These are phyloP conservation scores for Claviceps citrina DNA, from an alignment of 2,329 filamentous ascomycete species.

Conservation along the genomic window DNA sequence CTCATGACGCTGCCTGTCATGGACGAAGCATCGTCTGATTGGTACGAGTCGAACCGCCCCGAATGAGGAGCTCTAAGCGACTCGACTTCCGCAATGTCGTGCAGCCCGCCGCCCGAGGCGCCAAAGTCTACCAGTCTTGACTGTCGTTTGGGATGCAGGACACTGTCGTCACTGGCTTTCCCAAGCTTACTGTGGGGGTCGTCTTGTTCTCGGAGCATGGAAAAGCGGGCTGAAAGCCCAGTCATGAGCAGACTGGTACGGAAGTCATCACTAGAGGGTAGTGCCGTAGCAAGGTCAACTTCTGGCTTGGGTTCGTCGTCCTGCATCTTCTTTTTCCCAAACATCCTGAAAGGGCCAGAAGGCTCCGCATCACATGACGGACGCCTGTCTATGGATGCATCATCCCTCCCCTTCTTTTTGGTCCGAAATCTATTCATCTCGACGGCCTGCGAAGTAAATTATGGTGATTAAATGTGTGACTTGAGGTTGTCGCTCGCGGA, in stretches of 20 bases:
- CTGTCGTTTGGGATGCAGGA: conserved; percentile 66
- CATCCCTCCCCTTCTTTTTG: conserved; percentile 55
- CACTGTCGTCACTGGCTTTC: conserved; percentile 90
- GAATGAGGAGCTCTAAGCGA: conserved; percentile 54
- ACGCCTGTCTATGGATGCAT: conserved; percentile 26
- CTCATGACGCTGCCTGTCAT: conserved; percentile 62
- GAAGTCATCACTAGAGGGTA: conserved; percentile 80
- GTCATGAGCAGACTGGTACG: conserved; percentile 93
- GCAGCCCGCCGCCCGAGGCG: conserved; percentile 35
- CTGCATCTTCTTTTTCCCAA: conserved; percentile 39
- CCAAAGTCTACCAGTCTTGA: conserved; percentile 65
- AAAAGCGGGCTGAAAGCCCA: conserved; percentile 84
- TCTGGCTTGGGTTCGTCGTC: conserved; percentile 46
- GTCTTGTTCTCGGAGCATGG: conserved; percentile 90
- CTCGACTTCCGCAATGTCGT: conserved; percentile 82
- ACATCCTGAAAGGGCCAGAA: conserved; percentile 36
- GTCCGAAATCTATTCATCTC: conserved; percentile 60
- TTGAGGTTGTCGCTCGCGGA: not conserved
- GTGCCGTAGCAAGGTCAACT: conserved; percentile 55
- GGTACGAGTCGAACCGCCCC: conserved; percentile 48
- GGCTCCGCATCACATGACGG: conserved; percentile 41
- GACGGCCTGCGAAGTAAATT: not conserved
- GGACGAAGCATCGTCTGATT: conserved; percentile 56
- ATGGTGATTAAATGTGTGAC: not conserved
- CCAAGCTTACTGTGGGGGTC: conserved; percentile 78